Percentiles rank a stretch among this genome's conserved stretches.
Evolutionary conservation across 352 stramenopile species (phyloP).

Genomic region (Pythium rhizo-oryzae): DNA sequence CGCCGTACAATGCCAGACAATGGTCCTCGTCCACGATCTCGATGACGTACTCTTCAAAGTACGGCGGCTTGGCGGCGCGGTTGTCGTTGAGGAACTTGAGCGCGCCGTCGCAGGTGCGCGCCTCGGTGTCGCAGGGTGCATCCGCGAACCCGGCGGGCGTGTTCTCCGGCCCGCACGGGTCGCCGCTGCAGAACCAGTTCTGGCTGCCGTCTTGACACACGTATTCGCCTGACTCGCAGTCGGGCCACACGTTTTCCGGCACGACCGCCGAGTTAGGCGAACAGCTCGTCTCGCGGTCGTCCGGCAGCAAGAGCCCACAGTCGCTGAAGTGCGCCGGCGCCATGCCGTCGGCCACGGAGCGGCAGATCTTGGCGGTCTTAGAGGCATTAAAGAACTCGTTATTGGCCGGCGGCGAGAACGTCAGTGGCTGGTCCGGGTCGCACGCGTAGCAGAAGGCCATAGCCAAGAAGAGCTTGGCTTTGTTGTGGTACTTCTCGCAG

Average conservation of each 20-base stretch:
- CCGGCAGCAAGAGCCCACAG: constrained; percentile 62
- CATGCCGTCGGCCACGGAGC: constrained; percentile 49
- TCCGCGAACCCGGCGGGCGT: constrained; percentile 65
- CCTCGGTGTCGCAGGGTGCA: constrained; percentile 52
- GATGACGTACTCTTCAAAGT: constrained; percentile 68
- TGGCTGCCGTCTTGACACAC: constrained; percentile 47
- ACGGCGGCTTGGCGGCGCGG: constrained; percentile 68
- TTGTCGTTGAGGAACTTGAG: constrained; percentile 84
- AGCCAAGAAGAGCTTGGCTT: constrained; percentile 52
- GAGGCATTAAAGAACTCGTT: constrained; percentile 53
- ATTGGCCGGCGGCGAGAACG: constrained; percentile 48
- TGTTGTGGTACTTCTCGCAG: constrained; percentile 75
- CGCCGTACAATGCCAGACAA: constrained; percentile 41
- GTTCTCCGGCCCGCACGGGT: constrained; percentile 39
- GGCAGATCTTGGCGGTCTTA: constrained; percentile 72
- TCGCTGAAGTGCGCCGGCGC: constrained; percentile 54
- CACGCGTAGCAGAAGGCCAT: constrained; percentile 38
- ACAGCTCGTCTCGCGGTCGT: constrained; percentile 59
- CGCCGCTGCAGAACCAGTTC: constrained; percentile 61
- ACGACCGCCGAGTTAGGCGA: constrained; percentile 65
- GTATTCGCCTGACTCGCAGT: constrained; percentile 58
- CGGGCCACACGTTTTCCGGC: constrained; percentile 54
- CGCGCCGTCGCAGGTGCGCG: constrained; percentile 57
- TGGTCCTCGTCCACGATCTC: constrained; percentile 66
- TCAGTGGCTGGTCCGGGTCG: constrained; percentile 29